Evolutionary conservation across 2,329 filamentous ascomycete genomes (phyloP).

Genomic region (Cercospora canescens): DNA sequence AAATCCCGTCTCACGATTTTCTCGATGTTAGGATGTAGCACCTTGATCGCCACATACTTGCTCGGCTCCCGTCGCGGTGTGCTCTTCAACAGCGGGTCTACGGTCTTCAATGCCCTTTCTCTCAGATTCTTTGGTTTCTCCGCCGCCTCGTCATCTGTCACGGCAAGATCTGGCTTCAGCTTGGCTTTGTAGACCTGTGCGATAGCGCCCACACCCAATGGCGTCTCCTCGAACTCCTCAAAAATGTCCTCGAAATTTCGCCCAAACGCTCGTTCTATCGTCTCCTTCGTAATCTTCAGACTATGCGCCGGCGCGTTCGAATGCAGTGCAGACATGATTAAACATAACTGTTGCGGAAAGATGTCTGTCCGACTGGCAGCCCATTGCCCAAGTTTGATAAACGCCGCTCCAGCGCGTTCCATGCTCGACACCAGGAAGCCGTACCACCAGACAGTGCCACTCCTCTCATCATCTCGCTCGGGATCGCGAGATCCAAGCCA

Average conservation of each 20-base stretch:
- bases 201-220: slow-evolving; percentile 91
- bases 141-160: slow-evolving; percentile 59
- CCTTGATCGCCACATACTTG: slow-evolving; percentile 91
- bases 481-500: slow-evolving; percentile 71
- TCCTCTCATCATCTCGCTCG: slow-evolving; percentile 70
- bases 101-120: slow-evolving; percentile 73
- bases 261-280: slow-evolving; percentile 79
- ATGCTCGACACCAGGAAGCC: slow-evolving; percentile 80
- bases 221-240: slow-evolving; percentile 87
- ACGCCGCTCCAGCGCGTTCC: slow-evolving; percentile 91
- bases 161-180: slow-evolving; percentile 74
- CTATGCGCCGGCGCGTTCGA: slow-evolving; percentile 93
- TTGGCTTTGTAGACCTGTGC: slow-evolving; percentile 98
- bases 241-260: slow-evolving; percentile 87
- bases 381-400: slow-evolving; percentile 99
- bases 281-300: slow-evolving; percentile 74
- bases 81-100: slow-evolving; percentile 84
- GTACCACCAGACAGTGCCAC: slow-evolving; percentile 93
- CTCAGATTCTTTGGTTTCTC: slow-evolving; percentile 58
- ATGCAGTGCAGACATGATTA: slow-evolving; percentile 90
- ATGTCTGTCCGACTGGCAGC: slow-evolving; percentile 94
- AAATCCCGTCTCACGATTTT: slow-evolving; percentile 86
- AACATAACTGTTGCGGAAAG: slow-evolving; percentile 89
- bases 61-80: slow-evolving; percentile 84
- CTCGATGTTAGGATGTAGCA: slow-evolving; percentile 89